phyloP scores from a whole-genome alignment of 129 eudicot genomes.

The Tanacetum coccineum region DNA sequence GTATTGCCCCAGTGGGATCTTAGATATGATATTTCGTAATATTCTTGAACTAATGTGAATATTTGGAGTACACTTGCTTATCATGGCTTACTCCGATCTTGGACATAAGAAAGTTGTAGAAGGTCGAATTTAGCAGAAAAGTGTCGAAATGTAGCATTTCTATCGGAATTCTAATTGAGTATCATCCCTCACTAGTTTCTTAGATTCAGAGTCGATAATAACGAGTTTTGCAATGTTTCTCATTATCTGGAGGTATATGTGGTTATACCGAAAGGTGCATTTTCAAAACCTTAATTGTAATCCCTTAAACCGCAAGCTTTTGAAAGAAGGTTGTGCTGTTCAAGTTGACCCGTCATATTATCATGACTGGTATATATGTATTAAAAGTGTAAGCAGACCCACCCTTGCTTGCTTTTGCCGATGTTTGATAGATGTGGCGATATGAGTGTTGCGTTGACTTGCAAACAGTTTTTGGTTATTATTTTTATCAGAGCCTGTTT shows the following conservation, averaged over 20 bases:
- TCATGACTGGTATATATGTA: too few relatives aligned
- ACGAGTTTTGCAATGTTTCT: constrained; percentile 15
- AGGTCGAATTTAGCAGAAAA: constrained; percentile 9
- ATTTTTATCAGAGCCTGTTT: too few relatives aligned
- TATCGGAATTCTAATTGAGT: constrained; percentile 9
- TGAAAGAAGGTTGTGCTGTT: neutral
- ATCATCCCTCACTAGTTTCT: constrained; percentile 5
- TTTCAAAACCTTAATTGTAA: neutral
- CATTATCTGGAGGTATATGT: neutral
- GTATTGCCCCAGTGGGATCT: constrained; percentile 81
- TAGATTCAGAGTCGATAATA: constrained; percentile 15
- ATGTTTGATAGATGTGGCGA: too few relatives aligned
- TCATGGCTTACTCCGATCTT: constrained; percentile 14
- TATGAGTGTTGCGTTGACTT: too few relatives aligned
- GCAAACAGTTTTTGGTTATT: too few relatives aligned
- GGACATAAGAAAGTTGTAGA: constrained; percentile 21
- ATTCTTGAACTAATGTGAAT: constrained; percentile 29
- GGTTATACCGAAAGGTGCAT: neutral
- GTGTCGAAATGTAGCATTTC: constrained; percentile 20
- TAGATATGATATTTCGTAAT: constrained; percentile 33
- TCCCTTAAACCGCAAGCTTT: neutral
- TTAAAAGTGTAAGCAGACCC: too few relatives aligned
- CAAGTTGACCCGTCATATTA: too few relatives aligned
- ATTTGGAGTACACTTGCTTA: constrained; percentile 12
- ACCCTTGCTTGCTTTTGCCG: too few relatives aligned